Conservation (phyloP, 306 rosid species). For the Rubus parviflorus region DNA sequence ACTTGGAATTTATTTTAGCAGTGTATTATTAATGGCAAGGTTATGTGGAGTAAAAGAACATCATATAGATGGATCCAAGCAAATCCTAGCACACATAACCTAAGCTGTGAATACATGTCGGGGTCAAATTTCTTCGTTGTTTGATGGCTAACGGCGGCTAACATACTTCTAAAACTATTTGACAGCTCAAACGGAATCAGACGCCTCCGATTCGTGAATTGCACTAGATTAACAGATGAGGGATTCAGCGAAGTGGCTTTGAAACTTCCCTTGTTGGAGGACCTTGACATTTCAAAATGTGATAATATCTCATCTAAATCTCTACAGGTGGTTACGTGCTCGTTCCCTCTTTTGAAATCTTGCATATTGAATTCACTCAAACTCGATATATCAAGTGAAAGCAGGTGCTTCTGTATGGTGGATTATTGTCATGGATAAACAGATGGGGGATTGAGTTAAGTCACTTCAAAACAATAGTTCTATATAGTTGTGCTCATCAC, state of each 20-base stretch:
- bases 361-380: background rate
- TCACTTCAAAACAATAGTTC: background rate
- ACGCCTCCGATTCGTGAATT: background rate
- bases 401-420: conserved; percentile 33
- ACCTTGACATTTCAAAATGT: background rate
- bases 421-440: conserved; percentile 10
- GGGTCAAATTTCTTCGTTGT: background rate
- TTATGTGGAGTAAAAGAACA: no score
- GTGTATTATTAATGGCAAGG: no score
- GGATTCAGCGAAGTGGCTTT: background rate
- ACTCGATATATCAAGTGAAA: conserved; percentile 34
- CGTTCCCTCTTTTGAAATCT: background rate
- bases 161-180: background rate
- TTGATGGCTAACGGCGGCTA: background rate
- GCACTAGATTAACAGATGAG: background rate
- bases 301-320: background rate
- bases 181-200: background rate
- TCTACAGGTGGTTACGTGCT: background rate
- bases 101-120: background rate
- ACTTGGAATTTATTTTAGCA: no score
- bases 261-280: background rate
- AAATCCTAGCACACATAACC: background rate
- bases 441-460: background rate
- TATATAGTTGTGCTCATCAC: background rate
- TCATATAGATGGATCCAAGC: no score